Evolutionary conservation across 352 stramenopile genomes (phyloP).

Genomic region (Thraustochytrium sp.): DNA sequence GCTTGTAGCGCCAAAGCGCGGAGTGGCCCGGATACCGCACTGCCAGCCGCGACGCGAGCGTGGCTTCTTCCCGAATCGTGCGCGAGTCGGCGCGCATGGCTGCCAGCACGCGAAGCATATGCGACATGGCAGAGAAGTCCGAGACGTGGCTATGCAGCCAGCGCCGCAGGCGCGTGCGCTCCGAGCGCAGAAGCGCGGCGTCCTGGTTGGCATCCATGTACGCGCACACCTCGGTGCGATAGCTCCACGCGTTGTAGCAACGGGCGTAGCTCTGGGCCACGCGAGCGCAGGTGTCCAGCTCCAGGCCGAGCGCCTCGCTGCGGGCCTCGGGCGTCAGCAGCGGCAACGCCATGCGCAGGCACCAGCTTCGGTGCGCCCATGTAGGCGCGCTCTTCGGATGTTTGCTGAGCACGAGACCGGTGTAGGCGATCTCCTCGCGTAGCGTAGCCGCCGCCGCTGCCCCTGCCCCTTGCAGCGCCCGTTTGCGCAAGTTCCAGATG

Average conservation of each 20-base stretch:
- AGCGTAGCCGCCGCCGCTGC: neutral
- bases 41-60: neutral
- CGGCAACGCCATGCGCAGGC: neutral
- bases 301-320: neutral
- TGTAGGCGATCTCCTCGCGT: neutral
- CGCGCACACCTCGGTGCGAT: neutral
- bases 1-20: neutral
- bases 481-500: neutral
- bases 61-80: neutral
- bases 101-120: neutral
- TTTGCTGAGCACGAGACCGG: neutral
- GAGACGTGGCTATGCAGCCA: neutral
- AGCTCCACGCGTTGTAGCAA: slow-evolving; percentile 10
- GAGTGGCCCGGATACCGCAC: neutral
- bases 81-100: neutral
- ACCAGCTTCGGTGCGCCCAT: neutral
- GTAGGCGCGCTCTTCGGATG: neutral
- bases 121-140: neutral
- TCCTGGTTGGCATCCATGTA: neutral
- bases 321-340: neutral
- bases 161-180: neutral
- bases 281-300: neutral
- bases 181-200: neutral
- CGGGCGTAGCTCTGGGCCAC: neutral
- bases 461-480: neutral